These are phyloP conservation scores for Fusarium algeriense DNA, from an alignment of 2,329 filamentous ascomycete genomes.

Conservation along the genomic window DNA sequence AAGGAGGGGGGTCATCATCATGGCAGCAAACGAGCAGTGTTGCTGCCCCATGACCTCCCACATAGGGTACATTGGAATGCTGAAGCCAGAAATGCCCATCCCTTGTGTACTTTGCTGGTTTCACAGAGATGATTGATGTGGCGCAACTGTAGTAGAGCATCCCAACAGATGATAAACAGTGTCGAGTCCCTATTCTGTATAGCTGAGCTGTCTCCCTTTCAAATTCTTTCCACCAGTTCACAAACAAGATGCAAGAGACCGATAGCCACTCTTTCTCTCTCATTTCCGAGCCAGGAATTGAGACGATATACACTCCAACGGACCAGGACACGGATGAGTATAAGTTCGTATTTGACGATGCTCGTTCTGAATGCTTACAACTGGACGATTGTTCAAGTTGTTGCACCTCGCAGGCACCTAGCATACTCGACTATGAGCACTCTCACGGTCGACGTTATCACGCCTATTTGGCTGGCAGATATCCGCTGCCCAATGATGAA, in stretches of 20 bases:
- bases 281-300: conserved; percentile 47
- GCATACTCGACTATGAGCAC: conserved; percentile 52
- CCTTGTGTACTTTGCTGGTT: conserved; percentile 31
- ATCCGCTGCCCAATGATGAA: conserved; percentile 62
- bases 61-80: conserved; percentile 12
- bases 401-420: conserved; percentile 52
- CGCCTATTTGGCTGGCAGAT: conserved; percentile 57
- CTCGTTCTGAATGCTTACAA: conserved; percentile 35
- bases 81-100: conserved; percentile 14
- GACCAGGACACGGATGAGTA: conserved; percentile 50
- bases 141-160: conserved; percentile 25
- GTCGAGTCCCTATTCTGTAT: conserved; percentile 14
- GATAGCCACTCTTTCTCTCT: conserved; percentile 48
- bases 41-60: conserved; percentile 28
- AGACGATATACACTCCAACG: conserved; percentile 42
- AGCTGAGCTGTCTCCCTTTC: neutral
- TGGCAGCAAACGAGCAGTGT: conserved; percentile 29
- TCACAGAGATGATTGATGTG: conserved; percentile 34
- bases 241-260: conserved; percentile 42
- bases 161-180: conserved; percentile 35
- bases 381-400: conserved; percentile 47
- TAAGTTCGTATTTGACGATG: conserved; percentile 46
- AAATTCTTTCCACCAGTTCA: neutral
- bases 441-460: conserved; percentile 57
- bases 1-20: conserved; percentile 23